Base-by-base conservation (phyloP, 225 moss, liverwort and hornwort species). In the Polytrichum commune region DNA sequence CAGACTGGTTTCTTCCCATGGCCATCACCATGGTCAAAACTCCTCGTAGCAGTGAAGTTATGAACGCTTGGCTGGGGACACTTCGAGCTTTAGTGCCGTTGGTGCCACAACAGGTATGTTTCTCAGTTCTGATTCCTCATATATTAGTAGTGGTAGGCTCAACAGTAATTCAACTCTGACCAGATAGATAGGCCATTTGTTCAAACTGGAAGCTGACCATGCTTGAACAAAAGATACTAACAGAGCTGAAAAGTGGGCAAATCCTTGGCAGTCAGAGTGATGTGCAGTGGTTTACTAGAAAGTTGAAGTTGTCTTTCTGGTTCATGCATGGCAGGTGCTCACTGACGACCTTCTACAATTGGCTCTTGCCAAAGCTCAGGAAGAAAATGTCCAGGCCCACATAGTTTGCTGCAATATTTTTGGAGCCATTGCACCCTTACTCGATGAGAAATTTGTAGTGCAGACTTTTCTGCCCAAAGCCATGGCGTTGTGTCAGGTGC, bases 401-500 rank as follows among this genome's bases (percentile, higher is more conserved):
- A 81, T 76, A 55, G 84, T 89, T 55, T 89, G 91, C 77, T 93
- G 98, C 78, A 81, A 75, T 56, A 93, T 98, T 64, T 86, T 98
- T 74, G 98, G 98, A 54, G 87, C 95, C 33, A 93, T 98, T 73
- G 98, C 95, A 69, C 93, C 98, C 70, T 63, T 89, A 33, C 85
- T 98, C 6, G 84, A 91, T 71, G 87, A 73, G 38, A 88, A 88
- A 62, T 81, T 90, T 23, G 89, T 98, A 69, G 77, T 83, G 81
- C 88, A 86, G 69, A 85, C 82, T 38, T 95, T 85, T 74, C 76
- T 95, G 70, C 86, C 79, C 35, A 91, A 83, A 73, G 91, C 98
- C 22, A 98, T 98, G 98, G 88, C 85, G 54, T 82, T 95, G 20
- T 98, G 97, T 81, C 98, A 98, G 92, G 93, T 96, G 68, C 58